Evolutionary conservation across 108 stramenopile genomes (phyloP), one percentile per base, ranked within the genome.

Genomic region (Nitzschia sp.): DNA sequence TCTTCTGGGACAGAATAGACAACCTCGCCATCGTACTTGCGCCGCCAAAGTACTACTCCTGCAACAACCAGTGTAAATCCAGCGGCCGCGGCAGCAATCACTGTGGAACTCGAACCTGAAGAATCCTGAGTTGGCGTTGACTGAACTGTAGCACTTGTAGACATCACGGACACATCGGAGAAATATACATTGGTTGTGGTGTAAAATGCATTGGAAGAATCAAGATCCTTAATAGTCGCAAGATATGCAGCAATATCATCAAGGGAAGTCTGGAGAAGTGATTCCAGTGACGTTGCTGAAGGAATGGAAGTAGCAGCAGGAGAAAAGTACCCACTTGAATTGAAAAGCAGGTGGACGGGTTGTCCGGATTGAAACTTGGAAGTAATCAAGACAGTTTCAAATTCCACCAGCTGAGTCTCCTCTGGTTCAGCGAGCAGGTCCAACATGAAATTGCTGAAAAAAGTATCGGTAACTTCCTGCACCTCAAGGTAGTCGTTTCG

Each of bases 311-410:
- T 57, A 6, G 65, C 57, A 8, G 26, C 20, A 29, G 14, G 29
- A 48, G 57, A 21, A 53, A 73, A 73, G 19, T 34, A 60, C 14
- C 65, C 73, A 20, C 57, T 73, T 0, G 73, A 73, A 21, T 73
- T 42, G 43, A 50, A 73, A 24, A 56, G 39, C 17, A 73, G 17
- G 22, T 48, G 43, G 3, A 67, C 52, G n/a, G 70, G 70, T 39
- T 72, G 46, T 14, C 55, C 71, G 39, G 55, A 72, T 50, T 52
- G 46, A 29, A 64, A 72, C 29, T 64, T 46, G 1, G 71, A 51
- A 10, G 71, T 72, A 6, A 53, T 51, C 21, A 72, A 64, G 12
- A 46, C 24, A 11, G 71, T 72, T 11, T 22, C 20, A 41, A 72
- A 72, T 46, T 57, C 42, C 29, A 72, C 63, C 10, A 72, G 63